Percentiles rank a stretch among this genome's conserved stretches.
These are phyloP conservation scores for Penicillium sp. DNA, from an alignment of 2,329 filamentous ascomycete genomes.

Conservation along the genomic window DNA sequence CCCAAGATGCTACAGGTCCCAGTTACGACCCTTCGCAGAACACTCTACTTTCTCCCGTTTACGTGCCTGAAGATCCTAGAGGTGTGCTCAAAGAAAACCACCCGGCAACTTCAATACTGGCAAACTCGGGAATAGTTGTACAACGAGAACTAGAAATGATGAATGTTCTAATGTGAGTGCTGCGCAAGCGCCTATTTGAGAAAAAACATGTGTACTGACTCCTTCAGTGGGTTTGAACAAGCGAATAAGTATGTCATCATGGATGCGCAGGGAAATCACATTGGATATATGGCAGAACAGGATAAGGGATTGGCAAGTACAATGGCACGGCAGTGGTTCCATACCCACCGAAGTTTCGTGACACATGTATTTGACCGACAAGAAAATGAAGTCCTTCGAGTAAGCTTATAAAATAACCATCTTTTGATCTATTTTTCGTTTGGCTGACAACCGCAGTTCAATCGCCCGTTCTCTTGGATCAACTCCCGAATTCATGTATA, in stretches of 20 bases:
- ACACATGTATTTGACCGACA: constrained; percentile 64
- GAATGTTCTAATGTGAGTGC: constrained; percentile 58
- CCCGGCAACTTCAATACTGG: constrained; percentile 57
- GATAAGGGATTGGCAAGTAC: constrained; percentile 59
- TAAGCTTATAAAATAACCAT: constrained; percentile 24
- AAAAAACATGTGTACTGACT: constrained; percentile 5
- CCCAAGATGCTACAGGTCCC: constrained; percentile 42
- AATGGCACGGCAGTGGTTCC: constrained; percentile 60
- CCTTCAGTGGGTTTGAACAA: constrained; percentile 59
- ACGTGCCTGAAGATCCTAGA: constrained; percentile 62
- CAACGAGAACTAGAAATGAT: constrained; percentile 65
- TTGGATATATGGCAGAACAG: constrained; percentile 65
- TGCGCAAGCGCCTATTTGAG: not conserved
- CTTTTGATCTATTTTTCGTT: not conserved
- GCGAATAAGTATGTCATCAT: constrained; percentile 66
- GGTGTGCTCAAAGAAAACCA: constrained; percentile 59
- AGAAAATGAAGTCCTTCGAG: constrained; percentile 59
- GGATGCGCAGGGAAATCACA: constrained; percentile 62
- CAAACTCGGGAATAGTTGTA: constrained; percentile 62
- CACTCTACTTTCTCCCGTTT: constrained; percentile 58
- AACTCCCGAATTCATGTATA: constrained; percentile 60
- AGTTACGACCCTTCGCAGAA: constrained; percentile 46
- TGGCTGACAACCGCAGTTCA: constrained; percentile 46
- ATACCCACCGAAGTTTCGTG: constrained; percentile 63
- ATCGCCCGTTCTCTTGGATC: constrained; percentile 64